Evolutionary conservation across 345 rosid species (phyloP), one percentile per base, ranked within the genome.

Genomic region (Bruguiera sexangula): DNA sequence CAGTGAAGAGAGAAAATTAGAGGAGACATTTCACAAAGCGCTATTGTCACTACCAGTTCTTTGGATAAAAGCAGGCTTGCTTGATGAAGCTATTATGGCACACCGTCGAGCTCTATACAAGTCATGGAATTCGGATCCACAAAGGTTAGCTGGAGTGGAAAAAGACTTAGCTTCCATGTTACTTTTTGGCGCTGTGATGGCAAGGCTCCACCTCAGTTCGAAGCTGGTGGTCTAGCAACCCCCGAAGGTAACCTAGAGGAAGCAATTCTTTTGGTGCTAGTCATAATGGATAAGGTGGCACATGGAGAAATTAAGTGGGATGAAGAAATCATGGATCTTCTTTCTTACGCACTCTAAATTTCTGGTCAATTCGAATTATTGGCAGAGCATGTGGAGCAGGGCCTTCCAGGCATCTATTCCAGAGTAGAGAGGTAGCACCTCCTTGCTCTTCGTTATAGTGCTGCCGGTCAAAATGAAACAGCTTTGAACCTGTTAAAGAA

Each of bases 391-490:
- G 81, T 86, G 58, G 98, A 92, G 84, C 89, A 83, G 82, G 83
- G 70, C 67, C 82, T 85, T 74, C 99, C 98, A 0, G 93, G 97
- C 50, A 75, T 79, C 68, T 95, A 88, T 63, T 70, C 69, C 51
- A 83, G 96, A 68, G 85, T 84, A 32, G 96, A 89, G 62, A 88
- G 99, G 79, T 95, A 97, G 97, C 85, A 87, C 79, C 69, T 85
- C 75, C 96, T 95, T 62, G 94, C 97, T 50, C 92, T 92, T 61
- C 90, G 97, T 81, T 92, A 90, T 73, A 76, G 80, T 73, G 96
- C 96, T 73, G 89, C 89, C 7, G 89, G 88, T 63, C 85, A 89
- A 69, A 80, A 82, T 76, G 86, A 87, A 71, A 71, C 81, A 30
- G 92, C 98, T 58, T 73, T 92, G 72, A 90, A 92, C 84, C 86